Evolutionary conservation across 1,284 basidiomycete genomes (phyloP), one percentile per base, ranked within the genome.

Genomic region (Sporisorium sorghi): DNA sequence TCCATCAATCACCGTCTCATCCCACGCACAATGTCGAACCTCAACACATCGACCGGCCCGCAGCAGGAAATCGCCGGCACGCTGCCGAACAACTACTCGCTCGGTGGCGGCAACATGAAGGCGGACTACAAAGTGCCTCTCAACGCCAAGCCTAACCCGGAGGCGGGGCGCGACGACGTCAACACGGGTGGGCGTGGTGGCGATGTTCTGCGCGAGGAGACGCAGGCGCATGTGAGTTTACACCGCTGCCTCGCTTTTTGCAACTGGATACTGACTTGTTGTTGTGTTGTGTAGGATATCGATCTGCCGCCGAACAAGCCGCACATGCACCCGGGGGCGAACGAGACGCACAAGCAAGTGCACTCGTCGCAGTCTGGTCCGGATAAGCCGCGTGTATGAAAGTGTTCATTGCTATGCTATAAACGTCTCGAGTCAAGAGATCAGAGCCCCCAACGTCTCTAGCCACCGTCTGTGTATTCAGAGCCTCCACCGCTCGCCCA

Each of bases 401-500:
- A n/a, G n/a, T n/a, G n/a, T 5, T 32, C 7, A 26, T 19, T 10
- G 23, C 28, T 28, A 44, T 14, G 43, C 43, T 17, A 26, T 2
- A 8, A 46, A n/a, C n/a, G n/a, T n/a, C n/a, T n/a, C n/a, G n/a
- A n/a, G n/a, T n/a, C n/a, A n/a, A n/a, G n/a, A n/a, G n/a, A n/a
- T n/a, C n/a, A n/a, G n/a, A n/a, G n/a, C n/a, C 30, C 17, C 44
- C 24, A 46, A 28, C 26, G 15, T 11, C 15, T 46, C 44, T n/a
- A 14, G 4, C 24, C 1, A 12, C 43, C 12, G 19, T 23, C 3
- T 9, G 3, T 33, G 24, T 21, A 12, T 17, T 35, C 52, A 75
- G 2, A 75, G 40, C 14, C 73, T 44, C 73, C 73, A 75, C 6
- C 67, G 63, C 46, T 40, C 63, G 2, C 73, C 73, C n/a, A 75